Evolutionary conservation across 176 grass and related monocot species (phyloP).

Genomic region (Phoenix roebelenii): DNA sequence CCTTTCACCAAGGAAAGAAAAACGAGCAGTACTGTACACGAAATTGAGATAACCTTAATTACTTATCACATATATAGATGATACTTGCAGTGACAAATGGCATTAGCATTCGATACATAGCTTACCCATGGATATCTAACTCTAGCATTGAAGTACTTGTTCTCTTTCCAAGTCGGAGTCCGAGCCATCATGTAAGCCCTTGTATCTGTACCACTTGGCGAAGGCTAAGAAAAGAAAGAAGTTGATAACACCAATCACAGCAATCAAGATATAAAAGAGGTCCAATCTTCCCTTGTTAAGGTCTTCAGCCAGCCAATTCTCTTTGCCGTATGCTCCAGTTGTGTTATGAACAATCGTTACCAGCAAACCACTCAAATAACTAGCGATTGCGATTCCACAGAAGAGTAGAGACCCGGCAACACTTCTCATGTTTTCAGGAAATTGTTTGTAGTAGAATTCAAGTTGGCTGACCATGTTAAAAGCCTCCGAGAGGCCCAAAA

Average conservation of each 20-base stretch:
- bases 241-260: conserved; percentile 75
- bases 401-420: conserved; percentile 81
- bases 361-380: conserved; percentile 84
- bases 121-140: too few species aligned
- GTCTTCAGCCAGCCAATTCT: conserved; percentile 80
- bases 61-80: too few species aligned
- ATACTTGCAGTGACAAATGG: too few species aligned
- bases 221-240: conserved; percentile 68
- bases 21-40: too few species aligned
- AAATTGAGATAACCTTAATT: too few species aligned
- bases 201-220: conserved; percentile 94
- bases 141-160: too few species aligned
- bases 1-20: too few species aligned
- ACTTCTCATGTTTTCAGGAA: conserved; percentile 96
- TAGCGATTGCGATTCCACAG: conserved; percentile 69
- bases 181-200: conserved; percentile 28
- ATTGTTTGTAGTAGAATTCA: conserved; percentile 99
- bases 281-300: conserved; percentile 79
- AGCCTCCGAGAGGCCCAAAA: conserved; percentile 76
- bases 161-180: too few species aligned
- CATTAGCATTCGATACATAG: too few species aligned
- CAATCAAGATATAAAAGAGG: conserved; percentile 79
- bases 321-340: conserved; percentile 21
- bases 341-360: conserved; percentile 50
- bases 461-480: conserved; percentile 99